Conservation (phyloP, 805 yeast species). For the Clavispora carvajalis region DNA sequence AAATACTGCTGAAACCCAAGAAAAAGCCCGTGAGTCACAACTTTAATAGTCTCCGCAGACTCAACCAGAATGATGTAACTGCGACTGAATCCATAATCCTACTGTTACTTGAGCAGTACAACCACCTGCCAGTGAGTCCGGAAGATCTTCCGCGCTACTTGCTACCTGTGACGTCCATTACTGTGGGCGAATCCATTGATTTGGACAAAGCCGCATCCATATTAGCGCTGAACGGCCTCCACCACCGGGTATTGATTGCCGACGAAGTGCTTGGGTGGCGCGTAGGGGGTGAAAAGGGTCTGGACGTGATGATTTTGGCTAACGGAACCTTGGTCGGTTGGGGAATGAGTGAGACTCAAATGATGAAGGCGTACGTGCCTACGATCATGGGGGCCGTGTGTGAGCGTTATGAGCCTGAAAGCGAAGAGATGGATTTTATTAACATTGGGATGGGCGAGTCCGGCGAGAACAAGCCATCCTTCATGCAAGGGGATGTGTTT, state of each 20-base stretch:
- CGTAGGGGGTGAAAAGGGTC: conserved; percentile 1
- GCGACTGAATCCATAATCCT: conserved; percentile 12
- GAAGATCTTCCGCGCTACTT: conserved; percentile 23
- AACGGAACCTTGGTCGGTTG: conserved; percentile 83
- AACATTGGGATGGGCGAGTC: conserved; percentile 32
- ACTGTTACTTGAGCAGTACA: conserved; percentile 12
- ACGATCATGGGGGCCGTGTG: conserved; percentile 42
- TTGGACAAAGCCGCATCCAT: conserved; percentile 41
- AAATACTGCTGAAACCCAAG: conserved; percentile 1
- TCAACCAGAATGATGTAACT: conserved; percentile 23
- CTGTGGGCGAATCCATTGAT: conserved; percentile 70
- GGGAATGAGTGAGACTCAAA: conserved; percentile 61
- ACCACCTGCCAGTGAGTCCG: conserved; percentile 14
- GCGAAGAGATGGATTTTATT: conserved; percentile 83
- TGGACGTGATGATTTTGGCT: conserved; percentile 61
- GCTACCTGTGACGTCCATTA: conserved; percentile 59
- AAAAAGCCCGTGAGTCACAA: conserved; percentile 11
- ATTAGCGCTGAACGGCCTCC: conserved; percentile 21
- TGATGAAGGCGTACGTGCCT: conserved; percentile 47
- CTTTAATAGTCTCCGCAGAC: conserved; percentile 10
- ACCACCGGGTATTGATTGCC: conserved; percentile 40
- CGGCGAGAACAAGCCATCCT: conserved; percentile 28
- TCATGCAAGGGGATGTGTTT: conserved; percentile 65
- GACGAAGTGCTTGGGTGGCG: conserved; percentile 60
- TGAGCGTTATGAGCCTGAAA: conserved; percentile 47